phyloP scores from a whole-genome alignment of 257 asterid species.

The Solanum medicagineum region DNA sequence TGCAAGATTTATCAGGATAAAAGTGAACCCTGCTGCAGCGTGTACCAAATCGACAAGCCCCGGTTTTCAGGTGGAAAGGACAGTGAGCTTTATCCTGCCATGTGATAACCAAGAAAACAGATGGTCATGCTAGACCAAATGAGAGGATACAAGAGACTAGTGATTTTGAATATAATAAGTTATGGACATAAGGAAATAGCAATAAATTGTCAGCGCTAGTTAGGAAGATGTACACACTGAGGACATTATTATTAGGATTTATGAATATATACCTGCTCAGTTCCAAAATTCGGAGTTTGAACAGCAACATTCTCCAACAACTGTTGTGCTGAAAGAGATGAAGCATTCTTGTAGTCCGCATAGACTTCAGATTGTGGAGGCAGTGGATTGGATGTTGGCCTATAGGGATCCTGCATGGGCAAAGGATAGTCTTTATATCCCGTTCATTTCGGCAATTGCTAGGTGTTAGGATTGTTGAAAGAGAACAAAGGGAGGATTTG shows the following conservation, averaged over 20 bases:
- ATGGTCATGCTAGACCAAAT: background rate
- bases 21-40: conserved; percentile 93
- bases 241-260: background rate
- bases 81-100: conserved; percentile 98
- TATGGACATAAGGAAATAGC: background rate
- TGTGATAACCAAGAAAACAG: conserved; percentile 19
- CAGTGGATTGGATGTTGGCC: conserved; percentile 95
- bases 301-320: conserved; percentile 73
- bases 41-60: conserved; percentile 89
- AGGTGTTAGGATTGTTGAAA: background rate
- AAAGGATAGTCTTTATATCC: background rate
- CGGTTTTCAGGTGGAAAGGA: conserved; percentile 96
- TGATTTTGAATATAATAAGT: background rate
- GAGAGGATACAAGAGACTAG: background rate
- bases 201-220: background rate
- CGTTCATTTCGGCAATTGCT: background rate
- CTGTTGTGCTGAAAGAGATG: conserved; percentile 71
- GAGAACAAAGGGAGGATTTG: background rate
- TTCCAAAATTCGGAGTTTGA: conserved; percentile 95
- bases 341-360: conserved; percentile 40
- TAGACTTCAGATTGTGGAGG: conserved; percentile 82
- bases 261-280: conserved; percentile 61
- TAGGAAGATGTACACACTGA: background rate
- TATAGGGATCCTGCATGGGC: conserved; percentile 49
- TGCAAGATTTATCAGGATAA: conserved; percentile 92